Evolutionary conservation across 495 filamentous ascomycete genomes (phyloP).

Genomic region (Lasiosphaeriaceae sp.): DNA sequence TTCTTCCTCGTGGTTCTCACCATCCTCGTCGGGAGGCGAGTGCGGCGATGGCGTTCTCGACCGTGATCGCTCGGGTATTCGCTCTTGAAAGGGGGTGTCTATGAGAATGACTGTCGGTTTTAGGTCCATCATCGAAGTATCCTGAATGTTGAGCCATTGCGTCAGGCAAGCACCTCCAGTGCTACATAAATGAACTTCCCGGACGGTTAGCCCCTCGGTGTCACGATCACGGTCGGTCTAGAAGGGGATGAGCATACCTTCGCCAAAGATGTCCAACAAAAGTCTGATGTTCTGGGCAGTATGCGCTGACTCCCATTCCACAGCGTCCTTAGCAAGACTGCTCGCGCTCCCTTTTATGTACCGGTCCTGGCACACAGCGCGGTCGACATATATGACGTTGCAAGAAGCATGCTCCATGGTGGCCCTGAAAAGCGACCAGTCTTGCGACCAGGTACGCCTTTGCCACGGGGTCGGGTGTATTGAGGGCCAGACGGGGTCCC

Average conservation of each 20-base stretch:
- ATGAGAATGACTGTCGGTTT: conserved; percentile 74
- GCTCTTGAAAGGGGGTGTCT: conserved; percentile 59
- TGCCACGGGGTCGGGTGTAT: conserved; percentile 24
- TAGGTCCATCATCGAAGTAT: conserved; percentile 55
- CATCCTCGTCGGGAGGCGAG: conserved; percentile 32
- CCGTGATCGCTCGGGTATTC: conserved; percentile 32
- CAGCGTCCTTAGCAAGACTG: not conserved
- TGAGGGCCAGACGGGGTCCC: conserved; percentile 17
- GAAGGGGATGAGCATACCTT: conserved; percentile 34
- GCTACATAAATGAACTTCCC: conserved; percentile 67
- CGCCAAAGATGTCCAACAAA: conserved; percentile 46
- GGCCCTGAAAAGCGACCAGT: conserved; percentile 42
- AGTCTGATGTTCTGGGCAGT: conserved; percentile 45
- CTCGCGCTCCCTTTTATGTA: conserved; percentile 9
- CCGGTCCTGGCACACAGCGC: conserved; percentile 61
- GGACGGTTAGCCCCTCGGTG: conserved; percentile 24
- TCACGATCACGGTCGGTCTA: not conserved
- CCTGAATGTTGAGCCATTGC: conserved; percentile 64
- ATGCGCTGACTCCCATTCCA: conserved; percentile 28
- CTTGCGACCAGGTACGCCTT: conserved; percentile 46
- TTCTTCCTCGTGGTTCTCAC: conserved; percentile 45
- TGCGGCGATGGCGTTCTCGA: conserved; percentile 39
- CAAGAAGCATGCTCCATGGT: conserved; percentile 68
- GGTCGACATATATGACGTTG: conserved; percentile 82
- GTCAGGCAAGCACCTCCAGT: conserved; percentile 66